Evolutionary conservation across 305 asterid species (phyloP), one percentile per base, ranked within the genome.

Genomic region (Ilex paraguariensis): DNA sequence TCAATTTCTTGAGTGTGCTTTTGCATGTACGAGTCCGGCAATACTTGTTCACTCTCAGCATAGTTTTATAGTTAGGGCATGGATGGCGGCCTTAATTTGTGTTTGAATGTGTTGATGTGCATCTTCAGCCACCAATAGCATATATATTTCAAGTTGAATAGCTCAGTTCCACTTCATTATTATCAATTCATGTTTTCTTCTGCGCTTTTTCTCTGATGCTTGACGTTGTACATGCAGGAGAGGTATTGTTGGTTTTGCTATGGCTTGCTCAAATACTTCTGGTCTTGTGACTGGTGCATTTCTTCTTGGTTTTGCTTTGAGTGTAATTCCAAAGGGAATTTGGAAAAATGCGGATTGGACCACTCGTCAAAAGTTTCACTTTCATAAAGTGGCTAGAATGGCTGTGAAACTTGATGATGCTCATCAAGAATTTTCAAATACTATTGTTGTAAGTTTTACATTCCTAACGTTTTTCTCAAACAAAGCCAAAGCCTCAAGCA

Each of bases 261-360:
- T 87, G 95, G 95, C 88, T 60, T 87, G 95, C 70, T 85, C 95
- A 58, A 87, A 87, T 69, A 87, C 95, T 54, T 84, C 82, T 75
- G 95, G 90, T 58, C 87, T 87, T 39, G 88, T 87, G 31, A 87
- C 88, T 36, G 95, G 93, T 63, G 95, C 90, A 66, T 84, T 87
- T 75, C 93, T 87, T 59, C 87, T 82, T 75, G 95, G 93, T 60
- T 87, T 82, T 72, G 90, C 88, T 75, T 77, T 87, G 71, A 81
- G 85, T 76, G 93, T 82, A 73, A 82, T 87, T 71, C 95, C 95
- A 40, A 82, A 66, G 73, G 71, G 87, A 64, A 73, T 81, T 52
- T 87, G 95, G 93, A 81, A 75, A 78, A 72, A 74, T 66, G 87
- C 93, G 56, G 87, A 87, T 76, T 87, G 92, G 92, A 74, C 75